Conservation (phyloP, 768 basidiomycete genomes). For the Ramaria sp. region DNA sequence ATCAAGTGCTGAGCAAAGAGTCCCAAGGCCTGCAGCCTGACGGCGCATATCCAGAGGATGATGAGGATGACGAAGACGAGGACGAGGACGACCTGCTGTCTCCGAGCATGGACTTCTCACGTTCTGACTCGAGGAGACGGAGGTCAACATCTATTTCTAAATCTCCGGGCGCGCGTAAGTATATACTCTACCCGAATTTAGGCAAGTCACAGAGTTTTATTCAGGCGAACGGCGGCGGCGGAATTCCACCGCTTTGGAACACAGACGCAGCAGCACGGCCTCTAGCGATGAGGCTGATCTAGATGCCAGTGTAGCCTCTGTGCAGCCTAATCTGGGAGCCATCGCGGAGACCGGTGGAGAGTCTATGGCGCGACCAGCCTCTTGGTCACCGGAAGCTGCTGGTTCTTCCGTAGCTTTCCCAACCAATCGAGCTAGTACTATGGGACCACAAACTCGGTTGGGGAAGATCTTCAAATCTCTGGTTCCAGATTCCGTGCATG, state of each 20-base stretch:
- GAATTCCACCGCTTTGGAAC: slow-evolving; percentile 7
- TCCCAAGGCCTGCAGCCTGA: slow-evolving; percentile 36
- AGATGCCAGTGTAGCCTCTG: slow-evolving; percentile 29
- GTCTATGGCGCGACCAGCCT: not conserved
- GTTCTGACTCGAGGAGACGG: not conserved
- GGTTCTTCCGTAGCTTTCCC: not conserved
- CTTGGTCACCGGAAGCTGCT: not conserved
- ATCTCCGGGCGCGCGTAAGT: not conserved
- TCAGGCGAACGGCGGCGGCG: not conserved
- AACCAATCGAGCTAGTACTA: not conserved
- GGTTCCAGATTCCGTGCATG: not conserved
- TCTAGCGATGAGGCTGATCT: slow-evolving; percentile 35
- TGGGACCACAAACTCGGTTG: not conserved
- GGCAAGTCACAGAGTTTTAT: not conserved
- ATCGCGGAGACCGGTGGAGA: not conserved
- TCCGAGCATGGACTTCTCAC: not conserved
- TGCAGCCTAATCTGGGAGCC: slow-evolving; percentile 15
- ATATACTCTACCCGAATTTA: not conserved
- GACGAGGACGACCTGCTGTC: slow-evolving; percentile 35
- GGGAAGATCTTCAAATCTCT: slow-evolving; percentile 3
- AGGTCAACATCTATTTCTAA: not conserved
- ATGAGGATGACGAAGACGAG: slow-evolving; percentile 46
- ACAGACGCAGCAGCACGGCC: slow-evolving; percentile 43
- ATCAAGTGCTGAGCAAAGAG: slow-evolving; percentile 48
- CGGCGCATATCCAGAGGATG: slow-evolving; percentile 32